Percentiles rank a stretch among this genome's conserved stretches.
These are phyloP conservation scores for Entonaema liquescens DNA, from an alignment of 495 filamentous ascomycete genomes.

Conservation along the genomic window DNA sequence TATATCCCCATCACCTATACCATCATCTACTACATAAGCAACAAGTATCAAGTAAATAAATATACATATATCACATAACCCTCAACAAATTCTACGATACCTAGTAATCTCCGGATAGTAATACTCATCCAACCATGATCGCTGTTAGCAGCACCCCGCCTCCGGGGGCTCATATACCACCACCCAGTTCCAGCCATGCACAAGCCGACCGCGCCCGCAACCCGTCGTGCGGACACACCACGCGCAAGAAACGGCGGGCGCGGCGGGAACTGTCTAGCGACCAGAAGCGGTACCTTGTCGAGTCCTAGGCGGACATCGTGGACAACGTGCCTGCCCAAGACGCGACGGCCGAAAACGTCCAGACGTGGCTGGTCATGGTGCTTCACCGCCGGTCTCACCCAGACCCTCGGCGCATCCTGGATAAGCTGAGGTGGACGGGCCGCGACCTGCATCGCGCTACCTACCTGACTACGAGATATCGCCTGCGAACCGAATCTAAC, in stretches of 20 bases:
- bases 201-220: slow-evolving; percentile 4
- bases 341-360: slow-evolving; percentile 33
- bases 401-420: slow-evolving; percentile 32
- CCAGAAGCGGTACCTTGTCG: slow-evolving; percentile 33
- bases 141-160: neutral
- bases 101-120: neutral
- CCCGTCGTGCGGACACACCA: slow-evolving; percentile 26
- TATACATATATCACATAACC: neutral
- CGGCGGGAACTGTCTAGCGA: slow-evolving; percentile 26
- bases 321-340: slow-evolving; percentile 32
- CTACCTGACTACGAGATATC: slow-evolving; percentile 33
- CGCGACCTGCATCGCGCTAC: slow-evolving; percentile 38
- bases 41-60: neutral
- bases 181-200: neutral
- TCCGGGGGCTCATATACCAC: neutral
- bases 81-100: neutral
- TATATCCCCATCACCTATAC: slow-evolving; percentile 3
- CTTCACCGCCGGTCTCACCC: slow-evolving; percentile 42
- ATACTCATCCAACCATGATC: neutral
- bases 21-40: neutral
- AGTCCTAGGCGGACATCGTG: slow-evolving; percentile 39
- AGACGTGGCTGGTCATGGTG: slow-evolving; percentile 33
- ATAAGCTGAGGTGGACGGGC: slow-evolving; percentile 34
- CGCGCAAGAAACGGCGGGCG: slow-evolving; percentile 17
- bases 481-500: slow-evolving; percentile 36